Evolutionary conservation across 2,329 filamentous ascomycete species (phyloP), one percentile per base, ranked within the genome.

Genomic region (Cladosporium sp.): DNA sequence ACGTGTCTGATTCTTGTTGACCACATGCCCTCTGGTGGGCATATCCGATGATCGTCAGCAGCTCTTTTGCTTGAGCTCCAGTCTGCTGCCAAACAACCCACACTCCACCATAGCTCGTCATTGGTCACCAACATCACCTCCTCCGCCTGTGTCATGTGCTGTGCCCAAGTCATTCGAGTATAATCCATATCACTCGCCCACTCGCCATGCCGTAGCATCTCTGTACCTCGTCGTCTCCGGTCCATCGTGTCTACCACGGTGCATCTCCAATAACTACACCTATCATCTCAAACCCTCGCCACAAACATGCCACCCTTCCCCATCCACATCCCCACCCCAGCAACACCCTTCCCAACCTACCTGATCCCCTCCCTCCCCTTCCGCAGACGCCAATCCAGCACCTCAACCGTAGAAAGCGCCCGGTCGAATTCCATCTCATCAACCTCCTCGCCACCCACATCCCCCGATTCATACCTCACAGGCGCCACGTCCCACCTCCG

Each of bases 401-500:
- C 65, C 53, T 67, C 65, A 56, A 66, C 58, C 47, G 47, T 62
- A 52, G 67, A 68, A 32, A 61, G 61, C 46, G 60, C 66, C 42
- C 64, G 62, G 47, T 59, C 63, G n/a, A 47, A 50, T 41, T 62
- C 65, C 15, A 50, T 53, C n/a, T 49, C n/a, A n/a, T n/a, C 43
- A 18, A 53, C 48, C 36, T 15, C 51, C 5, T 38, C 42, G 5
- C 56, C 59, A 7, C 49, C 59, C 4, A 35, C 55, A n/a, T 25
- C 3, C 32, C n/a, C 27, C 9, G 55, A 57, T 33, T 62, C 66
- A 49, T 77, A 70, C 59, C 68, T 78, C 13, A 54, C 65, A 43
- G 71, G 69, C 50, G 70, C 78, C 58, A 66, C 69, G 42, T 80
- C 80, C 2, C 76, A 78, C 62, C 72, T 84, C 19, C 76, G 75